These are phyloP conservation scores for Saturnispora mendoncae DNA, from an alignment of 805 yeast species.

Conservation along the genomic window DNA sequence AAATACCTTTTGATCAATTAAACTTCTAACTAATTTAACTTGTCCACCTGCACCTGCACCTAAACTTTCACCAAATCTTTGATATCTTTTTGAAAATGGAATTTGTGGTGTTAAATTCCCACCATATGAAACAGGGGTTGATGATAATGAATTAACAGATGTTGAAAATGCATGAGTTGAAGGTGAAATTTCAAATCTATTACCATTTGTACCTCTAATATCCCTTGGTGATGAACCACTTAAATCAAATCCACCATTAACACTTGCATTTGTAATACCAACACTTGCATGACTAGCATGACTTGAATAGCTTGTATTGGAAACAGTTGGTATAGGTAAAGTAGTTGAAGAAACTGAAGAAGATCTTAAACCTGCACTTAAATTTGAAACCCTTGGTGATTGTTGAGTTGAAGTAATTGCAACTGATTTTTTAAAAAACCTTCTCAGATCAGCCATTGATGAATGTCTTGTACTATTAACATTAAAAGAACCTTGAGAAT, in stretches of 20 bases:
- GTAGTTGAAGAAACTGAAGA: constrained; percentile 17
- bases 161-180: constrained; percentile 11
- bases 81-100: constrained; percentile 69
- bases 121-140: constrained; percentile 24
- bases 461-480: constrained; percentile 49
- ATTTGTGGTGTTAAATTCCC: constrained; percentile 36
- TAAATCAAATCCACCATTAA: constrained; percentile 5
- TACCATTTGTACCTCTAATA: constrained; percentile 3
- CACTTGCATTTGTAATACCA: constrained; percentile 11
- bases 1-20: constrained; percentile 60
- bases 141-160: constrained; percentile 11
- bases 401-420: constrained; percentile 15
- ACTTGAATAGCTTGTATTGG: constrained; percentile 11
- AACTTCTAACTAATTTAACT: constrained; percentile 64
- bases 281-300: constrained; percentile 11
- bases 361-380: constrained; percentile 30
- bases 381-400: constrained; percentile 26
- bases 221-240: constrained; percentile 11
- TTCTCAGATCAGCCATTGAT: constrained; percentile 68
- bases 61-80: constrained; percentile 73
- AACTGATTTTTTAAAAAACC: constrained; percentile 52
- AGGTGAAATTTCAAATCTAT: constrained; percentile 11
- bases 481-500: constrained; percentile 20
- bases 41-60: constrained; percentile 97
- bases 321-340: constrained; percentile 12